phyloP scores from a whole-genome alignment of 495 filamentous ascomycete species.

The Aspergillus bertholletiae region DNA sequence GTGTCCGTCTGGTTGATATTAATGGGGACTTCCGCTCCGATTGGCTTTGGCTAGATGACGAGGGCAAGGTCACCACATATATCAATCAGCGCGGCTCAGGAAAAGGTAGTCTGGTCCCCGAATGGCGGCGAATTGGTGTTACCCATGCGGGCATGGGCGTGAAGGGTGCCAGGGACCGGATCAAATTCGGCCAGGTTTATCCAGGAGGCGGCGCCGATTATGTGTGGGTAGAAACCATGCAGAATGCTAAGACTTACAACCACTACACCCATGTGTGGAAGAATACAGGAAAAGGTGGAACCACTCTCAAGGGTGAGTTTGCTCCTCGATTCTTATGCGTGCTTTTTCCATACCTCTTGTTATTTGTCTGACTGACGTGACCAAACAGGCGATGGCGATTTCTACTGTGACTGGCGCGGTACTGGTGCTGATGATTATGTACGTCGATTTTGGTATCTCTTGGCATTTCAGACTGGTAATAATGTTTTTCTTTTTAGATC shows the following conservation, averaged over 20 bases:
- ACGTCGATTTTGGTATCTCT: too few species aligned
- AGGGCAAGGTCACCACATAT: neutral
- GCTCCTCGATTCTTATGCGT: neutral
- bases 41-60: neutral
- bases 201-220: neutral
- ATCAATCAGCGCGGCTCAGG: neutral
- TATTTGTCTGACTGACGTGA: neutral
- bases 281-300: neutral
- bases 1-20: neutral
- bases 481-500: neutral
- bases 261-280: neutral
- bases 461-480: neutral
- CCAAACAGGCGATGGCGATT: neutral
- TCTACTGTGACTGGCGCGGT: neutral
- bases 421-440: neutral
- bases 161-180: neutral
- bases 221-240: neutral
- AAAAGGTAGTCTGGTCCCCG: neutral
- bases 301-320: neutral
- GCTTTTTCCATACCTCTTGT: neutral
- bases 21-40: neutral
- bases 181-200: neutral
- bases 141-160: conserved; percentile 2
- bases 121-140: neutral
- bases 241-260: neutral